These are phyloP conservation scores for Metarhizium anisopliae DNA, from an alignment of 2,329 filamentous ascomycete species.

Conservation along the genomic window DNA sequence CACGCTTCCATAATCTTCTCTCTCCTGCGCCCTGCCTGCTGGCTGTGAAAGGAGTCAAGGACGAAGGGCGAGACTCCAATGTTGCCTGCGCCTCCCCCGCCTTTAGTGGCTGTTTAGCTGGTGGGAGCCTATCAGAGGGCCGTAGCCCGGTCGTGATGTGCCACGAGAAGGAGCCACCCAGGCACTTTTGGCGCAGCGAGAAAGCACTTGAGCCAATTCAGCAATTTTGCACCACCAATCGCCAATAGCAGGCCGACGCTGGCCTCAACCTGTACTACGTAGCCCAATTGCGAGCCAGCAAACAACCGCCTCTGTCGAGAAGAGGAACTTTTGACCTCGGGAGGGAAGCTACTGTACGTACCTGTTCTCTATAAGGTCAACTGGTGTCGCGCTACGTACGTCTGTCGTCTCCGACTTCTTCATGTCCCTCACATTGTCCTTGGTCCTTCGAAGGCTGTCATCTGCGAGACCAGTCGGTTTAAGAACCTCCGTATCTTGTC, in stretches of 20 bases:
- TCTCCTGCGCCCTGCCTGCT: background rate
- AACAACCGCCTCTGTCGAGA: background rate
- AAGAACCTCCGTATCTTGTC: slow-evolving; percentile 12
- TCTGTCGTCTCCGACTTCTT: slow-evolving; percentile 11
- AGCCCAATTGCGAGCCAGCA: background rate
- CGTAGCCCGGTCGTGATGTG: background rate
- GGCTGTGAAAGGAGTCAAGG: background rate
- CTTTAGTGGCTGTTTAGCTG: background rate
- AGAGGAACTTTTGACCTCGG: background rate
- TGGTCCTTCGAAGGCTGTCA: slow-evolving; percentile 26
- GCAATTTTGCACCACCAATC: background rate
- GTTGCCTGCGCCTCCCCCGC: background rate
- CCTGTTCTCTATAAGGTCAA: slow-evolving; percentile 1
- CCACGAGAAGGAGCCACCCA: background rate
- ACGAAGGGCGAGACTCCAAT: background rate
- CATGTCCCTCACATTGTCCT: slow-evolving; percentile 26
- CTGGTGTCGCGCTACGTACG: background rate
- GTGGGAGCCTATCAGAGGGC: background rate
- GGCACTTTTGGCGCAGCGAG: slow-evolving; percentile 5
- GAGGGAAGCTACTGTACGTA: background rate
- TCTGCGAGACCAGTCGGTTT: slow-evolving; percentile 21
- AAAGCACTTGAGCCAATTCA: background rate
- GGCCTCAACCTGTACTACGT: background rate
- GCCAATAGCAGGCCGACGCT: background rate
- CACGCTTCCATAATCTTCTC: background rate